Base-by-base conservation (phyloP, 352 stramenopile species). In the Phytopythium sindhum region DNA sequence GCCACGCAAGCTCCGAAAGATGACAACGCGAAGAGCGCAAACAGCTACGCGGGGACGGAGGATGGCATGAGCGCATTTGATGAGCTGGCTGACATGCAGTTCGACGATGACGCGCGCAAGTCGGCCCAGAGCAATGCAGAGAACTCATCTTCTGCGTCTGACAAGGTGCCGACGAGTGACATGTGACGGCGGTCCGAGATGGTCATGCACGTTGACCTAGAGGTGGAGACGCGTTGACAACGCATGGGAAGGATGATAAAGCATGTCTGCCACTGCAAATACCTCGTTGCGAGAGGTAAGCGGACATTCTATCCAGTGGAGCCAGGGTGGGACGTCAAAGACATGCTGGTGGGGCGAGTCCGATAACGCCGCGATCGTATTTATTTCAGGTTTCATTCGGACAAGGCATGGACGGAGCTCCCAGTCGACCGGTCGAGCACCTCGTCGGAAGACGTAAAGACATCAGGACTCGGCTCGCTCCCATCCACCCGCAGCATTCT, bases 71-170 rank as follows among this genome's bases (percentile, higher is more conserved):
- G 35, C n/a, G 53, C n/a, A 23, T 59, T 59, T 19, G 53, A 45
- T 4, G 53, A 47, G 11, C 23, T 59, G 31, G 11, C 31, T 3
- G 53, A 48, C 31, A 59, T 59, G n/a, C 31, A 42, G 35, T 59
- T 59, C 33, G 53, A 59, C 15, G 53, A 59, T 23, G 53, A 59
- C 14, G 35, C 26, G n/a, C 53, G 39, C 4, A 59, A 59, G 33
- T 17, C n/a, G 4, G 33, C 31, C 6, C 17, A 15, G 3, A 45
- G 52, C 31, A 29, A 19, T 4, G 17, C 31, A 21, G 53, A 31
- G 4, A 59, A 26, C 26, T 59, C 53, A 10, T 47, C 53, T 6
- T 11, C 19, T 31, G 52, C 7, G 9, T 48, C 53, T 4, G 53
- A 59, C 10, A 59, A 47, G 33, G 35, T 59, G 19, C 21, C 39